phyloP scores from a whole-genome alignment of 257 asterid genomes.

The Jacaranda copaia region DNA sequence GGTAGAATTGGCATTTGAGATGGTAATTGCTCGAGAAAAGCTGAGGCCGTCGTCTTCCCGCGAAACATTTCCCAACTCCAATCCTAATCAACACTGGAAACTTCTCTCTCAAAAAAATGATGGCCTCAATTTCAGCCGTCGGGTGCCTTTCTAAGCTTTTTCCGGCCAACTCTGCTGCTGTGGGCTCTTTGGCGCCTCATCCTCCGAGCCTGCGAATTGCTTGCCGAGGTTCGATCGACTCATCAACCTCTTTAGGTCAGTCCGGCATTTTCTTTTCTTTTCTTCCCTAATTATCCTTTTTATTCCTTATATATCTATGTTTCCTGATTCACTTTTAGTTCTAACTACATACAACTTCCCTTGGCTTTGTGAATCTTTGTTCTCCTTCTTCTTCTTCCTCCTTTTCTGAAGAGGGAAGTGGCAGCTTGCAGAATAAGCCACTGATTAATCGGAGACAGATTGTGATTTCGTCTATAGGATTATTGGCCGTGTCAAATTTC shows the following conservation, averaged over 20 bases:
- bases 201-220: constrained; percentile 27
- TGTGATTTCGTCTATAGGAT: constrained; percentile 63
- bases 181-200: constrained; percentile 25
- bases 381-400: background rate
- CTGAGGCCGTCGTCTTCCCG: constrained; percentile 71
- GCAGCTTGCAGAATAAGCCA: constrained; percentile 42
- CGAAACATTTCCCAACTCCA: constrained; percentile 40
- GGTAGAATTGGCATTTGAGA: constrained; percentile 30
- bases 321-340: background rate
- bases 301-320: background rate
- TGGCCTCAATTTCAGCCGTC: constrained; percentile 62
- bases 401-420: constrained; percentile 48
- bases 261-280: background rate
- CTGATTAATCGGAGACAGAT: constrained; percentile 65
- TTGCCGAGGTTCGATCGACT: constrained; percentile 31
- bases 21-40: constrained; percentile 25
- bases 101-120: constrained; percentile 37
- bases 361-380: background rate
- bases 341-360: constrained; percentile 10
- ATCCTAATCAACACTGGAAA: constrained; percentile 25
- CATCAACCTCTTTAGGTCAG: constrained; percentile 47
- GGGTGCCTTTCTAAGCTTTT: constrained; percentile 48
- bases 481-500: constrained; percentile 48
- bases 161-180: constrained; percentile 34
- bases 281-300: background rate